A percentile compares a stretch with the other conserved stretches of the same genome.
These are phyloP conservation scores for Polytrichum commune DNA, from an alignment of 225 moss, liverwort and hornwort species.

Conservation along the genomic window DNA sequence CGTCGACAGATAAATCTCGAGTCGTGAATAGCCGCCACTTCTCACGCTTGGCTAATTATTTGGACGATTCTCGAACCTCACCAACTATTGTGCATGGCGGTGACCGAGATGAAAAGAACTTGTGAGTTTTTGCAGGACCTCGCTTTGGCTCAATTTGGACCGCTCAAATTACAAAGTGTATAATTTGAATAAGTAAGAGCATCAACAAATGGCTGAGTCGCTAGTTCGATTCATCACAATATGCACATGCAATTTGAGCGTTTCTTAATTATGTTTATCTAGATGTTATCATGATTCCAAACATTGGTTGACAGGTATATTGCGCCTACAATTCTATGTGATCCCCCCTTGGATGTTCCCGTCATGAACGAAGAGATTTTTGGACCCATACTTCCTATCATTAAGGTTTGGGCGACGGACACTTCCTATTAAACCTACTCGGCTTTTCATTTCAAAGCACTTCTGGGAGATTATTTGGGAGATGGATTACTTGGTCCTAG, in stretches of 20 bases:
- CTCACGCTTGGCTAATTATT: constrained; percentile 20
- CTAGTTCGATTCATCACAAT: not conserved
- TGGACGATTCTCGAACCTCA: constrained; percentile 36
- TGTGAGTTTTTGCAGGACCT: constrained; percentile 11
- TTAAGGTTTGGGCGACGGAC: constrained; percentile 23
- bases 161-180: no score
- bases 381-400: constrained; percentile 49
- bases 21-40: constrained; percentile 43
- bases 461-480: no score
- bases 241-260: no score
- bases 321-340: constrained; percentile 42
- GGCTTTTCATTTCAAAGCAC: not conserved
- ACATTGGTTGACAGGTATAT: constrained; percentile 18
- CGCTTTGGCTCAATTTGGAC: not conserved
- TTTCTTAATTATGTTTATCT: no score
- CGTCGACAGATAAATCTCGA: constrained; percentile 35
- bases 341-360: constrained; percentile 24
- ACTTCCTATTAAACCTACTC: not conserved
- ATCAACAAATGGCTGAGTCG: not conserved
- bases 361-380: constrained; percentile 56
- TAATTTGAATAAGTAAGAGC: no score
- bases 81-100: constrained; percentile 49
- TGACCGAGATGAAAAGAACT: constrained; percentile 24
- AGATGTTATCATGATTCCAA: no score
- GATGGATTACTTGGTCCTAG: not conserved